These are phyloP conservation scores for Dissophora globulifera DNA, from an alignment of 192 early-diverging fungal genomes.

Conservation along the genomic window DNA sequence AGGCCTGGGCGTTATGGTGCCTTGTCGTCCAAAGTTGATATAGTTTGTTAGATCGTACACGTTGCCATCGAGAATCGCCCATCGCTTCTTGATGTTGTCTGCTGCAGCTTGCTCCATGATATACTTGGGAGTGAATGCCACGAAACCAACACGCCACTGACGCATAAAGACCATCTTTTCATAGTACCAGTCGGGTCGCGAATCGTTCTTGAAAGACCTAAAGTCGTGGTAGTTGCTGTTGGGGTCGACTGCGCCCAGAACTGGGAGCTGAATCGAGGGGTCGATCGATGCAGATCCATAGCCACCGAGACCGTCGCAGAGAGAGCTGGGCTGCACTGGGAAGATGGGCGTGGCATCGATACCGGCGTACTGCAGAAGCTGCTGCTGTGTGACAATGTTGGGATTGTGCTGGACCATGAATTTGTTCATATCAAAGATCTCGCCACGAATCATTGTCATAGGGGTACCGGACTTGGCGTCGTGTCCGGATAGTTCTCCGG, in stretches of 20 bases:
- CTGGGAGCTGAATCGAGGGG: conserved; percentile 57
- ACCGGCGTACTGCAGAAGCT: conserved; percentile 70
- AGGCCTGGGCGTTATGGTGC: conserved; percentile 51
- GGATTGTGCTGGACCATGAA: conserved; percentile 69
- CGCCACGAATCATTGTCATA: conserved; percentile 78
- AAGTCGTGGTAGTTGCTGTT: conserved; percentile 78
- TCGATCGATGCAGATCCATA: conserved; percentile 55
- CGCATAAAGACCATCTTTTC: conserved; percentile 69
- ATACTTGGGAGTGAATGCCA: conserved; percentile 68
- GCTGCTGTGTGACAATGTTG: conserved; percentile 48
- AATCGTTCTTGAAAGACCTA: conserved; percentile 68
- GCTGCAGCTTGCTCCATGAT: conserved; percentile 66
- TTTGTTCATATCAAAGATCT: conserved; percentile 82
- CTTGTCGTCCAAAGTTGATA: conserved; percentile 61
- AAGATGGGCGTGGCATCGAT: conserved; percentile 72
- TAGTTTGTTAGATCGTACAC: conserved; percentile 81
- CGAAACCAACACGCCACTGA: conserved; percentile 72
- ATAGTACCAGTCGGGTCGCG: conserved; percentile 75
- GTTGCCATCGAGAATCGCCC: conserved; percentile 74
- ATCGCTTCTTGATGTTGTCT: conserved; percentile 63
- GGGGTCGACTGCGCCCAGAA: conserved; percentile 62
- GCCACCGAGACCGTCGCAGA: conserved; percentile 67
- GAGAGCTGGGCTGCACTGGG: conserved; percentile 71
- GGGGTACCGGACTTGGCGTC: conserved; percentile 52
- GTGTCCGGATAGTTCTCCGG: conserved; percentile 63